Evolutionary conservation across 2,329 filamentous ascomycete genomes (phyloP).

Genomic region (Cylindrodendrum hubeiense): DNA sequence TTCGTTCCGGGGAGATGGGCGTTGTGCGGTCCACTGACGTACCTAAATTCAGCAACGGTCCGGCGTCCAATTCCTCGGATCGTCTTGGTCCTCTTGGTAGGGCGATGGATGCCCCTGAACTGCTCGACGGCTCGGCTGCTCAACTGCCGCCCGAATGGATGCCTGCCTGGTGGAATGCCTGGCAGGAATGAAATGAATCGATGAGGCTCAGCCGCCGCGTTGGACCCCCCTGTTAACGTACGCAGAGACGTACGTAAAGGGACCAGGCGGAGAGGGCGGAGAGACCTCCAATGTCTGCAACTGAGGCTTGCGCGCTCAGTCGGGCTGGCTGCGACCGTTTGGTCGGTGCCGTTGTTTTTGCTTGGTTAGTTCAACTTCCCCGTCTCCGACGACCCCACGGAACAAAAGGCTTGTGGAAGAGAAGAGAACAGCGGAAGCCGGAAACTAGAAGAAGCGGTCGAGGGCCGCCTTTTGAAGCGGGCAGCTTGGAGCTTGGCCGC

Average conservation of each 20-base stretch:
- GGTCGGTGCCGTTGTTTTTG: conserved; percentile 14
- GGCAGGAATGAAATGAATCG: background rate
- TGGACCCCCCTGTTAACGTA: background rate
- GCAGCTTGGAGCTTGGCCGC: conserved; percentile 13
- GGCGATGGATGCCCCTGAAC: conserved; percentile 2
- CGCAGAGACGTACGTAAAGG: background rate
- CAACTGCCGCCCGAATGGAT: background rate
- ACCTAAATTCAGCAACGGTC: conserved; percentile 2
- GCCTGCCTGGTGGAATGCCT: conserved; percentile 16
- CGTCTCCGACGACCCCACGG: conserved; percentile 35
- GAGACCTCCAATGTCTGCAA: conserved; percentile 16
- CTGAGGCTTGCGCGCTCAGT: conserved; percentile 21
- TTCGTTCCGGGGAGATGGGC: background rate
- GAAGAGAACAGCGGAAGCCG: conserved; percentile 1
- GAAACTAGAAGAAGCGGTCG: conserved; percentile 29
- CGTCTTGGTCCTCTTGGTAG: too few species aligned
- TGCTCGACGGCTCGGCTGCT: background rate
- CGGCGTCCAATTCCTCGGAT: background rate
- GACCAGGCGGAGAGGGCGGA: conserved; percentile 8
- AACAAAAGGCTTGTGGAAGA: conserved; percentile 9
- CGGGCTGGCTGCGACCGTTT: conserved; percentile 25
- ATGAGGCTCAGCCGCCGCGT: conserved; percentile 18
- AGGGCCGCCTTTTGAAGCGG: conserved; percentile 23
- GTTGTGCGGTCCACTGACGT: conserved; percentile 6
- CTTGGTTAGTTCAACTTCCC: conserved; percentile 19